phyloP scores from a whole-genome alignment of 768 basidiomycete species.

The Lactifluus piperatus region DNA sequence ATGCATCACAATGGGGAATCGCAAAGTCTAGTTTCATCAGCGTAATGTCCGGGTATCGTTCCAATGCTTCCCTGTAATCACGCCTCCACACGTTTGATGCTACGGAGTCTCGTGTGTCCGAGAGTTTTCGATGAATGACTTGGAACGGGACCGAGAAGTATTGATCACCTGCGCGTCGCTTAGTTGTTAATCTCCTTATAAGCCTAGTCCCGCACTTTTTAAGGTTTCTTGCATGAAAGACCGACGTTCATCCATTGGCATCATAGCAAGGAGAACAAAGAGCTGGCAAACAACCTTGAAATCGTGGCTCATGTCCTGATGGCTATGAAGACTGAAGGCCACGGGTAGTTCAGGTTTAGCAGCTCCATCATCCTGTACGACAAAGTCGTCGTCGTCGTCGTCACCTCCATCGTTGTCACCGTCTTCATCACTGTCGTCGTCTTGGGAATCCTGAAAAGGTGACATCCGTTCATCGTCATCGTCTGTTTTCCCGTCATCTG shows the following conservation, averaged over 20 bases:
- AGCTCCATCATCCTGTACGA: conserved; percentile 44
- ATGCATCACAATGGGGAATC: conserved; percentile 70
- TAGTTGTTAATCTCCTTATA: neutral
- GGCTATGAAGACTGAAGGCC: conserved; percentile 73
- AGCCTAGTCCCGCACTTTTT: conserved; percentile 33
- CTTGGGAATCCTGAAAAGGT: conserved; percentile 22
- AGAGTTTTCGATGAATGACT: conserved; percentile 59
- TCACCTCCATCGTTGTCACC: conserved; percentile 33
- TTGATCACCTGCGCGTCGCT: conserved; percentile 39
- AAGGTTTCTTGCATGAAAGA: conserved; percentile 46
- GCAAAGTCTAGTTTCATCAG: conserved; percentile 45
- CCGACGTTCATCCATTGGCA: conserved; percentile 40
- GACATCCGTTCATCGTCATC: conserved; percentile 25
- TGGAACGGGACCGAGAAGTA: conserved; percentile 70
- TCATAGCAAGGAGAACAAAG: conserved; percentile 74
- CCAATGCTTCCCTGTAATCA: conserved; percentile 54
- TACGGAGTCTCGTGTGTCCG: conserved; percentile 62
- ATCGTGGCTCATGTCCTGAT: conserved; percentile 67
- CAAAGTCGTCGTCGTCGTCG: conserved; percentile 46
- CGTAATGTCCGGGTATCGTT: conserved; percentile 58
- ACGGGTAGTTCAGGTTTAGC: conserved; percentile 46
- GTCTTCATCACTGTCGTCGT: conserved; percentile 24
- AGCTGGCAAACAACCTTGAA: conserved; percentile 87
- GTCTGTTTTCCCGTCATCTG: conserved; percentile 19
- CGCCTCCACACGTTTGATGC: conserved; percentile 80